Percentiles rank a stretch among this genome's conserved stretches.
phyloP scores from a whole-genome alignment of 116 monocot species.

The Dioscorea cayenensis region DNA sequence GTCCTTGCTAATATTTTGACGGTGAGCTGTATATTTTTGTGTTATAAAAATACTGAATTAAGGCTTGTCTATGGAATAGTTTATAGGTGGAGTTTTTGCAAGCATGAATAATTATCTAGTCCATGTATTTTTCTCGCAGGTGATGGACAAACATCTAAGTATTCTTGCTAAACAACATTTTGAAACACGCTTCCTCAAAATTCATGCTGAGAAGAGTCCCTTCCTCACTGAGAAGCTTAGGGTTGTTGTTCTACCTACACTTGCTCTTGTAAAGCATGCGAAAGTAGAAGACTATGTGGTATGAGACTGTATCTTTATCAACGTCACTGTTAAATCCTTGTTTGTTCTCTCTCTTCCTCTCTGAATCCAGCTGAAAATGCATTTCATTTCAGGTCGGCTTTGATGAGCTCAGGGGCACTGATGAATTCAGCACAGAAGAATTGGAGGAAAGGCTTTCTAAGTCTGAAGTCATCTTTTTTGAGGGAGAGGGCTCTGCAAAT shows the following conservation, averaged over 20 bases:
- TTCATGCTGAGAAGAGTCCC: conserved; percentile 95
- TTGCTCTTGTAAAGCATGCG: conserved; percentile 82
- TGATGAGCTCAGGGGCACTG: conserved; percentile 82
- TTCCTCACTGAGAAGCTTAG: conserved; percentile 91
- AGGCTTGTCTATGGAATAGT: no score
- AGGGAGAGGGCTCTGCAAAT: conserved; percentile 57
- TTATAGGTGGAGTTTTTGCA: no score
- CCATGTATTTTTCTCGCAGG: conserved; percentile 29
- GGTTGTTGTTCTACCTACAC: conserved; percentile 77
- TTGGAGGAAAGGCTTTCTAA: conserved; percentile 88
- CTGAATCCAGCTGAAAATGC: background rate
- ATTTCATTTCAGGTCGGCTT: conserved; percentile 69
- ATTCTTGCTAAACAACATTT: conserved; percentile 87
- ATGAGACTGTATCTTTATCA: conserved; percentile 2
- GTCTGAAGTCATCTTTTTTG: conserved; percentile 47
- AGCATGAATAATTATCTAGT: no score
- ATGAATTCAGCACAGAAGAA: conserved; percentile 83
- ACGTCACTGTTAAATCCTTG: background rate
- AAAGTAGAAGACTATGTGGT: conserved; percentile 96
- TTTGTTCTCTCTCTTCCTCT: background rate
- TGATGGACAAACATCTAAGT: conserved; percentile 86
- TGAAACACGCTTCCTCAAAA: conserved; percentile 87
- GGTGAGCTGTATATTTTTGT: no score
- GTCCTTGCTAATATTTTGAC: no score
- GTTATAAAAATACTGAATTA: no score